Conservation (phyloP, 2,329 filamentous ascomycete species). For the Graphilbum sp. region DNA sequence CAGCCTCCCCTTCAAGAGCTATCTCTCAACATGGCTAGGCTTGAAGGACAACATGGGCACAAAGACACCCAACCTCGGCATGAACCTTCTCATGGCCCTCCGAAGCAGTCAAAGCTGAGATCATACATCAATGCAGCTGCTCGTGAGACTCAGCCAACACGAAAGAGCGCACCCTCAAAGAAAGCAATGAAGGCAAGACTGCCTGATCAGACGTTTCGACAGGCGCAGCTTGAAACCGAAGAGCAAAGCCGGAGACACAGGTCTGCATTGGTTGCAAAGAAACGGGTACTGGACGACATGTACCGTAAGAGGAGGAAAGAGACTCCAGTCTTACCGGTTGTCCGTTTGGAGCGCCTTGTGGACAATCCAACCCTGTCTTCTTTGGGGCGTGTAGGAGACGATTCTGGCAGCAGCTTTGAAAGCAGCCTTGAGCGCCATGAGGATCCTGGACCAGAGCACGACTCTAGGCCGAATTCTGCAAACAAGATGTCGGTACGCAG, state of each 20-base stretch:
- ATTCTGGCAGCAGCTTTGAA: no score
- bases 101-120: background rate
- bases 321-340: constrained; percentile 10
- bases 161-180: background rate
- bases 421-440: no score
- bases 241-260: constrained; percentile 15
- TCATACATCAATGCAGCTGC: background rate
- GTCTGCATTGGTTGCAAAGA: constrained; percentile 30
- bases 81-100: constrained; percentile 3
- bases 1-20: background rate
- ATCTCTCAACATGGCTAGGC: background rate
- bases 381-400: no score
- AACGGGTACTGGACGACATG: constrained; percentile 36
- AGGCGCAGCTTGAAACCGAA: constrained; percentile 39
- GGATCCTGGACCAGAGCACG: no score
- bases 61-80: no score
- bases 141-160: background rate
- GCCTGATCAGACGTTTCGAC: constrained; percentile 10
- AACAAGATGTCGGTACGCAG: constrained; percentile 6
- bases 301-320: constrained; percentile 24
- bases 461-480: background rate
- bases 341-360: constrained; percentile 20
- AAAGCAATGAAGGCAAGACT: background rate
- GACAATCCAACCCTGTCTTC: constrained; percentile 3
- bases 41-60: background rate